These are phyloP conservation scores for Chionographis japonica DNA, from an alignment of 106 monocot species.

Conservation along the genomic window DNA sequence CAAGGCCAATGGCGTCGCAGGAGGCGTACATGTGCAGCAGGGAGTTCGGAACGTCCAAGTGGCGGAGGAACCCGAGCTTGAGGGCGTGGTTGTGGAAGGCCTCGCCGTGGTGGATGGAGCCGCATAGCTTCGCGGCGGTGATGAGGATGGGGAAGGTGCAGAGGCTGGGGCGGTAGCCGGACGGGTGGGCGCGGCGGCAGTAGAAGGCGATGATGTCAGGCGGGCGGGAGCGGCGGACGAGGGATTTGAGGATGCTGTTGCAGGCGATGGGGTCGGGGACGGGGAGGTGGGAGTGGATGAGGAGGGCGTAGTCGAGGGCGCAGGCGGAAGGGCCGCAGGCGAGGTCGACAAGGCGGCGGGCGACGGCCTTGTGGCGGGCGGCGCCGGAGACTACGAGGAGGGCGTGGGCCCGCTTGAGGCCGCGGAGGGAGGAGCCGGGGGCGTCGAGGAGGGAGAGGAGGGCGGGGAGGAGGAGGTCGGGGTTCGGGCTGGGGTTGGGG, in stretches of 20 bases:
- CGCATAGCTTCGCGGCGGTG: constrained; percentile 14
- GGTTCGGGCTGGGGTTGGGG: neutral
- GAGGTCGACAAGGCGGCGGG: constrained; percentile 19
- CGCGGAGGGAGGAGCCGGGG: constrained; percentile 7
- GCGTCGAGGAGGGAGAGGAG: constrained; percentile 10
- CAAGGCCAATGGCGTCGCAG: constrained; percentile 13
- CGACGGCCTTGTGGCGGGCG: neutral
- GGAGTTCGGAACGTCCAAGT: constrained; percentile 18
- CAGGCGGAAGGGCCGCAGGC: constrained; percentile 8
- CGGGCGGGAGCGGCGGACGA: constrained; percentile 12
- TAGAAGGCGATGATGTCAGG: constrained; percentile 21
- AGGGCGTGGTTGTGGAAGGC: constrained; percentile 22
- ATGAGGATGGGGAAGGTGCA: constrained; percentile 26
- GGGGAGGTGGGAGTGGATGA: constrained; percentile 10
- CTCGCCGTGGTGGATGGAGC: constrained; percentile 15
- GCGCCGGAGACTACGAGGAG: constrained; percentile 13
- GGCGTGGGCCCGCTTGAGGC: constrained; percentile 13
- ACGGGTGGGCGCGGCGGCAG: constrained; percentile 16
- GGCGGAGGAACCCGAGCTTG: constrained; percentile 22
- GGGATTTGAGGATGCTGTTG: constrained; percentile 20
- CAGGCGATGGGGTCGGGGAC: constrained; percentile 15
- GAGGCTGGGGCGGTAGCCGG: constrained; percentile 19
- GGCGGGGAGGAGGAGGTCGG: neutral
- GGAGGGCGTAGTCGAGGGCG: constrained; percentile 4
- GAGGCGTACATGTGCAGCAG: constrained; percentile 31